Conservation (phyloP, 352 stramenopile genomes). For the Globisporangium orthogonon region DNA sequence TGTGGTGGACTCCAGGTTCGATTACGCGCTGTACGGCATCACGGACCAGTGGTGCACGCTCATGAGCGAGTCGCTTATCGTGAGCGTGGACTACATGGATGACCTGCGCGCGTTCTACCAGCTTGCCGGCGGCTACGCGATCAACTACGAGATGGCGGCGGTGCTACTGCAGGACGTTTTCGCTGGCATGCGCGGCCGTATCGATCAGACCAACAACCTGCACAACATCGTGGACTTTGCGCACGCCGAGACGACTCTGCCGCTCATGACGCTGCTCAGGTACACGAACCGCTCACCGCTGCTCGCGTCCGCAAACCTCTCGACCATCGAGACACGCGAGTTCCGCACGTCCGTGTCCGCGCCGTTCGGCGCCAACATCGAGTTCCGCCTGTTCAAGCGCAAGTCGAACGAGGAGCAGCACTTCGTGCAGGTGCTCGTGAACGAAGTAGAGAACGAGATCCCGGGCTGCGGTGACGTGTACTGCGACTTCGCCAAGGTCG, state of each 20-base stretch:
- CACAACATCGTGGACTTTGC: conserved; percentile 57
- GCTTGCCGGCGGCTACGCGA: conserved; percentile 43
- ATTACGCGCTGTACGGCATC: conserved; percentile 50
- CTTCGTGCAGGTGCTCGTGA: conserved; percentile 47
- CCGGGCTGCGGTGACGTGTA: conserved; percentile 17
- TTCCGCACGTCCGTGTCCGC: conserved; percentile 52
- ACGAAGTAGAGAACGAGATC: conserved; percentile 22
- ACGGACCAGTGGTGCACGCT: conserved; percentile 55
- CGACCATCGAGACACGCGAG: conserved; percentile 32
- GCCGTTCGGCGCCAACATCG: conserved; percentile 71
- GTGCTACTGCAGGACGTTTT: conserved; percentile 58
- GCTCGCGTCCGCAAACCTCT: conserved; percentile 20
- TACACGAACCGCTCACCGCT: conserved; percentile 34
- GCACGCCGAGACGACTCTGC: conserved; percentile 69
- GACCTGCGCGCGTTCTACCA: conserved; percentile 71
- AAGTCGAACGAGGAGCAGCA: conserved; percentile 28
- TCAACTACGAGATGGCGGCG: conserved; percentile 73
- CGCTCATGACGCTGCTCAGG: conserved; percentile 60
- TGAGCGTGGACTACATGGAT: conserved; percentile 51
- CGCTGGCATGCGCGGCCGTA: conserved; percentile 36
- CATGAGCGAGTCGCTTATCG: conserved; percentile 32
- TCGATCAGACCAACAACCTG: conserved; percentile 22
- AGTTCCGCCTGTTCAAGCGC: conserved; percentile 52
- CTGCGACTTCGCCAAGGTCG: conserved; percentile 16
- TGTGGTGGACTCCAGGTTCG: conserved; percentile 30